Evolutionary conservation across 768 basidiomycete species (phyloP), one percentile per base, ranked within the genome.

Genomic region (Russula ochroleuca): DNA sequence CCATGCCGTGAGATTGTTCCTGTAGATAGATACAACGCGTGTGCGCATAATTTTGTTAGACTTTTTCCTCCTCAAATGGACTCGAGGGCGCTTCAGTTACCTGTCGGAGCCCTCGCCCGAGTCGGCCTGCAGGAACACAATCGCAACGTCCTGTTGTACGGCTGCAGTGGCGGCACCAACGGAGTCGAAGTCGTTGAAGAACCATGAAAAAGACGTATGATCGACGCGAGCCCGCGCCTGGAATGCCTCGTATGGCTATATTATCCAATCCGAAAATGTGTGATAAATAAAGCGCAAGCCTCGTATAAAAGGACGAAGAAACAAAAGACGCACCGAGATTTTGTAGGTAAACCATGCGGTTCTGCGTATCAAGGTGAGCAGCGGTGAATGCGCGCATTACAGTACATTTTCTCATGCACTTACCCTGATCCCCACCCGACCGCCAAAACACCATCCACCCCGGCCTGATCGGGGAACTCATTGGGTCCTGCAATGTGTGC

Each of bases 361-460:
- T 5, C 83, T 81, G 21, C 64, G 69, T 48, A 67, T 4, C 78
- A 15, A 41, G 1, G 6, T 48, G n/a, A 59, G 21, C 8, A 1
- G 7, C 10, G 21, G 23, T 21, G 5, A 14, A 11, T 28, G 28
- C 6, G 5, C 9, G 21, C n/a, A 43, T 1, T 4, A 47, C 15
- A 3, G 2, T 35, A 2, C 14, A 5, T 9, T 28, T 3, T 31
- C 40, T 7, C 35, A 48, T 14, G 15, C 7, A 37, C 66, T 23
- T 11, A 67, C 75, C 92, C 92, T 52, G 87, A 89, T 40, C 92
- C 94, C 94, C 94, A 97, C 14, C 93, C 93, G 86, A 94, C 88
- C 10, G 91, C 92, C 23, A 97, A 79, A 19, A 88, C 79, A 11
- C 92, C 92, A 51, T 77, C 74, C 47, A 72, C 72, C 35, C 77